Evolutionary conservation across 352 stramenopile genomes (phyloP), one percentile per base, ranked within the genome.

Genomic region (Globisporangium heterothallicum): DNA sequence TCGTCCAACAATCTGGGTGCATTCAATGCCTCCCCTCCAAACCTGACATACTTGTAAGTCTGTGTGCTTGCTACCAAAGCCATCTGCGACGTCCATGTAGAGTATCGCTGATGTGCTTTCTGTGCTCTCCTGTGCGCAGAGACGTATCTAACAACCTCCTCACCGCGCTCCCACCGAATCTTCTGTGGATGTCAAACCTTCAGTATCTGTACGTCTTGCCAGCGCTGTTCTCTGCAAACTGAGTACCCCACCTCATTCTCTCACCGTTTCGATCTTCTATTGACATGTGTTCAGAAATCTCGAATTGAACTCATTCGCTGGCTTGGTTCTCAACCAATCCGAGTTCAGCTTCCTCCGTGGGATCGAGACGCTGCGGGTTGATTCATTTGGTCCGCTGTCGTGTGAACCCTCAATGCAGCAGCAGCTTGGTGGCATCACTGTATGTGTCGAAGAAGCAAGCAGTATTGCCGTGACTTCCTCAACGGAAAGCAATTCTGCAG

Each of bases 121-220:
- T 22, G 14, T 36, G 13, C 16, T 18, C 38, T 41, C 47, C 14
- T 14, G 27, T 3, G 2, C 9, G 13, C 7, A 59, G 53, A 14
- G 53, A 59, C 21, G 35, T 59, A 16, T 59, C 45, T 4, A 49
- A 59, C 53, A 59, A 59, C 38, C 35, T 53, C 13, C 53, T 59
- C 27, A 38, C 48, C 21, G 35, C 53, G 8, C 9, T 59, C 12
- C 53, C 53, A 34, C 10, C 25, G 16, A 36, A 35, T 16, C 5
- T 59, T 18, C 47, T 59, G 24, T 19, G 30, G 16, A 59, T 59
- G 53, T 3, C 21, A 12, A 59, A 59, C 40, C 36, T 59, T 13
- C 53, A 48, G 14, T 59, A 48, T 13, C 19, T 59, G 53, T 59
- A 49, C 3, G 53, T 42, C 8, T 19, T 12, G 4, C 21, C 40